Conservation (phyloP, 805 yeast genomes). For the Nakazawaea holstii region DNA sequence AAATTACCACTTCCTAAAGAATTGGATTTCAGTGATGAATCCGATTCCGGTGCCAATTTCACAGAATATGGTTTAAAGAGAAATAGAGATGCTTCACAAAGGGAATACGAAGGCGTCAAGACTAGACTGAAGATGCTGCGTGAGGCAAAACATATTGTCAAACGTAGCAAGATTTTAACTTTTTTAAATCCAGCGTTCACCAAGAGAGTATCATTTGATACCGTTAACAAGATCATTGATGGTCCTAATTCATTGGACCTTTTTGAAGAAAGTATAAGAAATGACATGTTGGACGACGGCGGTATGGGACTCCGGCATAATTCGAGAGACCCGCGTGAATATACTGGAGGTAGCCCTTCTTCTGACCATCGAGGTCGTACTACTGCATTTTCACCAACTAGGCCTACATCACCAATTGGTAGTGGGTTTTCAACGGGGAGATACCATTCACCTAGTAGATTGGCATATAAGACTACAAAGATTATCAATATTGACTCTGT, state of each 20-base stretch:
- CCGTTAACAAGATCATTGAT: slow-evolving; percentile 6
- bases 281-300: slow-evolving; percentile 9
- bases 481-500: slow-evolving; percentile 33
- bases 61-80: background rate
- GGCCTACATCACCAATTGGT: too few relatives aligned
- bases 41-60: background rate
- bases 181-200: slow-evolving; percentile 4
- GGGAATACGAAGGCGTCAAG: slow-evolving; percentile 1
- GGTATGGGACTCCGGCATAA: slow-evolving; percentile 9
- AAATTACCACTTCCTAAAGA: slow-evolving; percentile 5
- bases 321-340: slow-evolving; percentile 4
- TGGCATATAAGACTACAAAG: slow-evolving; percentile 28
- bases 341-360: background rate
- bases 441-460: slow-evolving; percentile 4
- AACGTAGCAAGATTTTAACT: slow-evolving; percentile 2
- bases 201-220: slow-evolving; percentile 10
- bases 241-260: background rate
- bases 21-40: slow-evolving; percentile 5
- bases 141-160: background rate
- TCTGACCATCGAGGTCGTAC: background rate
- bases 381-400: background rate
- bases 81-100: background rate
- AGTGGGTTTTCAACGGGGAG: background rate
- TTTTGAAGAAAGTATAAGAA: background rate
- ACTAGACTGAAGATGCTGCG: background rate